These are phyloP conservation scores for Quercus glauca DNA, from an alignment of 306 rosid species.

Conservation along the genomic window DNA sequence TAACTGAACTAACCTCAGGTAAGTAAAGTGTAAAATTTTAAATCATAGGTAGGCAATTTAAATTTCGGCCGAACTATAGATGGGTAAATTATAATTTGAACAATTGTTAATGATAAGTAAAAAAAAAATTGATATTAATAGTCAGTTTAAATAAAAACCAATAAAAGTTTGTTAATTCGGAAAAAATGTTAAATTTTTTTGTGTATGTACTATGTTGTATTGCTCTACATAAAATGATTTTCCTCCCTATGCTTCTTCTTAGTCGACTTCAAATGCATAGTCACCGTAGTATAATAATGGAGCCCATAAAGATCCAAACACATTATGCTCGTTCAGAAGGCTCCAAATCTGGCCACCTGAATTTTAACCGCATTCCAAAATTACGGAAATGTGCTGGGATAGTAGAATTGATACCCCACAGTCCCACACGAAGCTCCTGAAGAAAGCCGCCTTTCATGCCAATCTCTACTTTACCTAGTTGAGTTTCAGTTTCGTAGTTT, in stretches of 20 bases:
- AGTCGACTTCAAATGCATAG: neutral
- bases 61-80: accelerated
- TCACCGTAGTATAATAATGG: neutral
- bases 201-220: too few species aligned
- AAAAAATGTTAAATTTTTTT: too few species aligned
- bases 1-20: too few species aligned
- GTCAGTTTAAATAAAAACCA: too few species aligned
- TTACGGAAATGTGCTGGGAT: slow-evolving; percentile 40
- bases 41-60: accelerated
- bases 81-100: too few species aligned
- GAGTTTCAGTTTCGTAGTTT: neutral
- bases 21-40: too few species aligned
- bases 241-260: neutral
- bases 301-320: slow-evolving; percentile 20
- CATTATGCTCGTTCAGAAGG: slow-evolving; percentile 25
- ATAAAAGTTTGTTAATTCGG: too few species aligned
- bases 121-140: too few species aligned
- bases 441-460: slow-evolving; percentile 23
- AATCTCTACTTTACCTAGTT: slow-evolving; percentile 9
- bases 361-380: slow-evolving; percentile 37
- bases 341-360: slow-evolving; percentile 43
- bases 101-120: too few species aligned
- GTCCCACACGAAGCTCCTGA: slow-evolving; percentile 33
- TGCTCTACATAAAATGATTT: neutral
- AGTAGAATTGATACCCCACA: slow-evolving; percentile 33